Evolutionary conservation across 2,329 filamentous ascomycete genomes (phyloP), one percentile per base, ranked within the genome.

Genomic region (Aspergillus phoenicis): DNA sequence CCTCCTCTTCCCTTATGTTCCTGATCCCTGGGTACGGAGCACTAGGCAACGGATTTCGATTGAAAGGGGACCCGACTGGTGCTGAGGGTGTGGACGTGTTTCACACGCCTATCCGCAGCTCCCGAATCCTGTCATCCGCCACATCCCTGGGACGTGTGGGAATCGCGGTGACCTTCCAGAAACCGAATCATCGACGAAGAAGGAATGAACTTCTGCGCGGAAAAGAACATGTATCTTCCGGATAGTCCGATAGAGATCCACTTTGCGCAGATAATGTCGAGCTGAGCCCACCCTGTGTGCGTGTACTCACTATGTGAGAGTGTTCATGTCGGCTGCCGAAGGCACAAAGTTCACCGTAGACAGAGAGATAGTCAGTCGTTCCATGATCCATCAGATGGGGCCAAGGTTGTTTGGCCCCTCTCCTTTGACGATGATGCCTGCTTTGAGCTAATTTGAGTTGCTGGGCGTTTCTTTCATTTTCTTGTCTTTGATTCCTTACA

Each of bases 111-210:
- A 56, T 56, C 53, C 53, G 53, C 28, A n/a, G 53, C 39, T 56
- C 53, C 53, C 53, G 53, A 47, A 39, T 45, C 26, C 52, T 28
- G 47, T 51, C 47, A 51, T 51, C 15, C 47, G 26, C 15, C 24
- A 33, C 47, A 28, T n/a, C 47, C 47, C 47, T 49, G 47, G n/a
- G 24, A 13, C 24, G 26, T 8, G 11, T 30, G 11, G 24, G 24
- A 24, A 17, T 49, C 47, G 47, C 47, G 24, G 26, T 30, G 24
- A 56, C 53, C 53, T 56, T 56, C 53, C 53, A 56, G 53, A 56
- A 56, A 56, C 20, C 53, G 53, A 56, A 56, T 30, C 28, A 17
- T 56, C 41, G 39, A 56, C 53, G 53, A 56, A 47, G 26, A 28
- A 47, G 17, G 39, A 36, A 6, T 26, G 33, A 36, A 13, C 33